phyloP scores from a whole-genome alignment of 1,284 basidiomycete species.

The Nidula niveotomentosa region DNA sequence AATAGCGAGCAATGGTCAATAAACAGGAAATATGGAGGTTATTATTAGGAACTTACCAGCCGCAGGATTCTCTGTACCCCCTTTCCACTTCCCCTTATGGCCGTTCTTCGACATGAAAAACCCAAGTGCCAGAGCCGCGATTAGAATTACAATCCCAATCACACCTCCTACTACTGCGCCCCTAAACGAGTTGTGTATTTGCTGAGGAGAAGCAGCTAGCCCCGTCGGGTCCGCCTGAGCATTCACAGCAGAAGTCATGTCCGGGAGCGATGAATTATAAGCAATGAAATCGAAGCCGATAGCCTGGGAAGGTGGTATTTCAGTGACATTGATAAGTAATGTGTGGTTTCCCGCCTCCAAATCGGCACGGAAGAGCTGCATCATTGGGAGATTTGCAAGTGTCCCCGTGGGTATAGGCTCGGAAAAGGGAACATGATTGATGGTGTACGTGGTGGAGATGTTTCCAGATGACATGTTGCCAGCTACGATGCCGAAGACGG shows the following conservation, averaged over 20 bases:
- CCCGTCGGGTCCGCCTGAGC: background rate
- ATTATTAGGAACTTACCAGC: too few relatives aligned
- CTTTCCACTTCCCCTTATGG: background rate
- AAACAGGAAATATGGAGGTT: too few relatives aligned
- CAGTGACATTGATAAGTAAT: conserved; percentile 31
- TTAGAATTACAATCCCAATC: background rate
- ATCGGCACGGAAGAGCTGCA: conserved; percentile 29
- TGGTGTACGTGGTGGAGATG: conserved; percentile 28
- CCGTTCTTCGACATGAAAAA: conserved; percentile 1
- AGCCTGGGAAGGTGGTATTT: conserved; percentile 24
- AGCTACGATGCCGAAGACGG: conserved; percentile 31
- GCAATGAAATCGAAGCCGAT: conserved; percentile 37
- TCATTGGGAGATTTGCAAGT: conserved; percentile 28
- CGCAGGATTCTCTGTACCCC: background rate
- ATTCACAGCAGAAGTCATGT: conserved; percentile 13
- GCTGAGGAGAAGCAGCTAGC: background rate
- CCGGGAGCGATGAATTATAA: conserved; percentile 31
- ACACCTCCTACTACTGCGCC: conserved; percentile 2
- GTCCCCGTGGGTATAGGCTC: conserved; percentile 21
- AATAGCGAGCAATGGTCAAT: too few relatives aligned
- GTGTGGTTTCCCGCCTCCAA: conserved; percentile 29
- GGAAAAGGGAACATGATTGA: conserved; percentile 26
- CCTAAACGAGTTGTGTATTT: background rate
- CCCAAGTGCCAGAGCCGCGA: conserved; percentile 1
- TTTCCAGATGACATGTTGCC: conserved; percentile 21